phyloP scores from a whole-genome alignment of 805 yeast species.

The Diddensiella santjacobensis region DNA sequence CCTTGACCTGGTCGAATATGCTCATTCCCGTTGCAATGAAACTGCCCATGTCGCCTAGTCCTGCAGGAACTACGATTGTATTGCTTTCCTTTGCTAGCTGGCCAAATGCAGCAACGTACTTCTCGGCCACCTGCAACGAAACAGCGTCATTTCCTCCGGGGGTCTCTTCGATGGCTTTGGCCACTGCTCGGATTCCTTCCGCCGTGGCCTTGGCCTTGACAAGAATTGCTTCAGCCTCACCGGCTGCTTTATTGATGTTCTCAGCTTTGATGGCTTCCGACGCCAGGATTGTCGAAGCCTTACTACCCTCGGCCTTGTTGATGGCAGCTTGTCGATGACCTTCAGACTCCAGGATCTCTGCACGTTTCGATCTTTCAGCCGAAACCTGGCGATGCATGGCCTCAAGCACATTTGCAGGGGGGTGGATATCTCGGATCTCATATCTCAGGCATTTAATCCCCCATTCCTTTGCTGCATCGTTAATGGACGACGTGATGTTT shows the following conservation, averaged over 20 bases:
- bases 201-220: constrained; percentile 71
- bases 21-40: constrained; percentile 76
- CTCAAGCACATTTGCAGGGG: constrained; percentile 77
- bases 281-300: constrained; percentile 63
- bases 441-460: constrained; percentile 80
- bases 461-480: constrained; percentile 84
- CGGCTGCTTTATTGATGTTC: constrained; percentile 63
- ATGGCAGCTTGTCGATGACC: constrained; percentile 77
- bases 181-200: constrained; percentile 58
- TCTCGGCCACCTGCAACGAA: constrained; percentile 74
- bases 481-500: constrained; percentile 72
- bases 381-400: constrained; percentile 91
- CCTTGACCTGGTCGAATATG: constrained; percentile 53
- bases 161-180: constrained; percentile 62
- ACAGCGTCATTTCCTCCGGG: constrained; percentile 76
- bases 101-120: constrained; percentile 76
- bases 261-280: constrained; percentile 67
- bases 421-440: constrained; percentile 85
- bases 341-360: constrained; percentile 82
- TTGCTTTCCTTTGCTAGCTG: constrained; percentile 79
- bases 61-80: constrained; percentile 73
- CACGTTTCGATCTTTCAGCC: constrained; percentile 82
- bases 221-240: constrained; percentile 67
- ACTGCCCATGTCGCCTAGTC: constrained; percentile 67
- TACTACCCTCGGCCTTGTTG: constrained; percentile 81